A percentile compares a stretch with the other conserved stretches of the same genome.
These are phyloP conservation scores for Chrysochromulina parva DNA, from an alignment of 78 protist species.

Conservation along the genomic window DNA sequence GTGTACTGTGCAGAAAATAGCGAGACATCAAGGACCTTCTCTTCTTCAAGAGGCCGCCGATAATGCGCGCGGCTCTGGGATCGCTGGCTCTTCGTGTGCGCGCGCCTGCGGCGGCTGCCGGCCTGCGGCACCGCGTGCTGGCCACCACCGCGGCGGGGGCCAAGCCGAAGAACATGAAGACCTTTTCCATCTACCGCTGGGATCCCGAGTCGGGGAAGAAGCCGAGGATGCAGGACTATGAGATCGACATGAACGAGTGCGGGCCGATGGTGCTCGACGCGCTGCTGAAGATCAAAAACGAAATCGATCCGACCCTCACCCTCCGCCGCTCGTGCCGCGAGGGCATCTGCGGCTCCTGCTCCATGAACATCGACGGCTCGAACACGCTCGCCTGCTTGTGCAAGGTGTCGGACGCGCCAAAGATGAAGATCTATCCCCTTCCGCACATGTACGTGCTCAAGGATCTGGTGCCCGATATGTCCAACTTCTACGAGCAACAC, in stretches of 20 bases:
- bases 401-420: neutral
- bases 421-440: conserved; percentile 49
- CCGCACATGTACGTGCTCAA: conserved; percentile 67
- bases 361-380: conserved; percentile 62
- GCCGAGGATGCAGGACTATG: conserved; percentile 35
- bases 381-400: conserved; percentile 64
- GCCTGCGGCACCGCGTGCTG: neutral
- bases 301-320: conserved; percentile 56
- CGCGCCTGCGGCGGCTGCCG: too few species aligned
- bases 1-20: too few species aligned
- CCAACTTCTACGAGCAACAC: conserved; percentile 59
- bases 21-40: too few species aligned
- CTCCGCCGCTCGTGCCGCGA: conserved; percentile 70
- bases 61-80: too few species aligned
- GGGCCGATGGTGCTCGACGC: conserved; percentile 69
- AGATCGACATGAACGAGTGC: conserved; percentile 49
- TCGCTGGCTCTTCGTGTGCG: too few species aligned
- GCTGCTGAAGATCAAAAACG: conserved; percentile 61
- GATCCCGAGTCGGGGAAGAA: neutral
- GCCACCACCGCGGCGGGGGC: neutral
- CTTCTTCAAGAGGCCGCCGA: too few species aligned
- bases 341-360: conserved; percentile 69
- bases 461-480: conserved; percentile 59
- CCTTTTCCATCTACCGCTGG: conserved; percentile 39
- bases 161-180: neutral